phyloP scores from a whole-genome alignment of 495 filamentous ascomycete species.

The Penicillium mononematosum region DNA sequence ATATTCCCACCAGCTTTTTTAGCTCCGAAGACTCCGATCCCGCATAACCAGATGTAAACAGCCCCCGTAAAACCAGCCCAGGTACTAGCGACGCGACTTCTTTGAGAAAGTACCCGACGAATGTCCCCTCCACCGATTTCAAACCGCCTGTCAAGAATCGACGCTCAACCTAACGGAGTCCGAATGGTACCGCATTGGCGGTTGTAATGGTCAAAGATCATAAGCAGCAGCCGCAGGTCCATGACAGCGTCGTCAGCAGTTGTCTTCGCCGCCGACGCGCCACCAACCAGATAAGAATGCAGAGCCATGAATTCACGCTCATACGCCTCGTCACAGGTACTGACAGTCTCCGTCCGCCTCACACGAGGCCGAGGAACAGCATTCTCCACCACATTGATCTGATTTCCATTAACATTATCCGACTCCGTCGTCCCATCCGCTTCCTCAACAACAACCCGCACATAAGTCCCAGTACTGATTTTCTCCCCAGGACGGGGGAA shows the following conservation, averaged over 20 bases:
- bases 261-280: conserved; percentile 45
- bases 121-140: neutral
- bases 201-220: conserved; percentile 44
- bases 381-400: conserved; percentile 2
- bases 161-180: conserved; percentile 37
- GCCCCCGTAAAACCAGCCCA: neutral
- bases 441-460: conserved; percentile 51
- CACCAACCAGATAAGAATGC: conserved; percentile 44
- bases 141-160: neutral
- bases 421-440: conserved; percentile 24
- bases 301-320: conserved; percentile 49
- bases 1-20: neutral
- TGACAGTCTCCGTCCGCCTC: conserved; percentile 36
- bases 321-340: conserved; percentile 54
- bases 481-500: conserved; percentile 44
- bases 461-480: conserved; percentile 37
- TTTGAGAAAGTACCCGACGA: neutral
- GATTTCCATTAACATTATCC: neutral
- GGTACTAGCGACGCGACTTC: neutral
- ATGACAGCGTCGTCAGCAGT: conserved; percentile 47
- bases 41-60: neutral
- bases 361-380: conserved; percentile 10
- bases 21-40: neutral
- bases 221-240: conserved; percentile 43
- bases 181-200: conserved; percentile 45